Evolutionary conservation across 495 filamentous ascomycete genomes (phyloP).

Genomic region (Coniosporium apollinis): DNA sequence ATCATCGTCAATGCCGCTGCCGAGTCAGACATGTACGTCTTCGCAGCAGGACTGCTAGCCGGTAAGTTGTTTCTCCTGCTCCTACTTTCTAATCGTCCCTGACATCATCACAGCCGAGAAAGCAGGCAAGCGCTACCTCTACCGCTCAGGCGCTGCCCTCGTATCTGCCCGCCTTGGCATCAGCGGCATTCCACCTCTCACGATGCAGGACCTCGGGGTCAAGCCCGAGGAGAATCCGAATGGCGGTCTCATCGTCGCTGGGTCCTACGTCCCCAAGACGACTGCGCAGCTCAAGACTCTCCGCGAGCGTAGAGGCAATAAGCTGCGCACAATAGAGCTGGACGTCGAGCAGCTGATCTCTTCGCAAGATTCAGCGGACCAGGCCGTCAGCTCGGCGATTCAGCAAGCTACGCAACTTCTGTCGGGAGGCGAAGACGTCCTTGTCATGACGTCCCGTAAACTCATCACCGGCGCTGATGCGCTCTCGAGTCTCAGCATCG

Average conservation of each 20-base stretch:
- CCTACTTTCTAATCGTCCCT: too few relatives aligned
- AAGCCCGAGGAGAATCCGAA: conserved; percentile 14
- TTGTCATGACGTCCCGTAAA: conserved; percentile 36
- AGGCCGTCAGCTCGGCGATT: conserved; percentile 10
- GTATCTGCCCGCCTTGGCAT: conserved; percentile 38
- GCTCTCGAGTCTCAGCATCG: conserved; percentile 29
- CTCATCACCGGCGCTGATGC: conserved; percentile 32
- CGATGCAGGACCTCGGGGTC: conserved; percentile 25
- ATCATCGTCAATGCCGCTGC: conserved; percentile 35
- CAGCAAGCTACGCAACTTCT: conserved; percentile 16
- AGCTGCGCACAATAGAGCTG: conserved; percentile 32
- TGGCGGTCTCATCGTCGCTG: conserved; percentile 35
- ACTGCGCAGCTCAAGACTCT: conserved; percentile 32
- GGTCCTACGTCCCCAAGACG: conserved; percentile 39
- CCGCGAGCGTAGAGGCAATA: conserved; percentile 20
- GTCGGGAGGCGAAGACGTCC: conserved; percentile 20
- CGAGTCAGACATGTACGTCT: conserved; percentile 36
- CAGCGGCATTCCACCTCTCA: conserved; percentile 27
- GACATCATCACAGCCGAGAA: conserved; percentile 28
- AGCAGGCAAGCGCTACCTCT: conserved; percentile 32
- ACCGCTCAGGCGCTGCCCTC: conserved; percentile 36
- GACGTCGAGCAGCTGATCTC: conserved; percentile 28
- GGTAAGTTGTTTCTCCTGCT: too few relatives aligned
- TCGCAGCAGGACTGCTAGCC: conserved; percentile 30
- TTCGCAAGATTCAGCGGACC: conserved; percentile 12